phyloP scores from a whole-genome alignment of 495 filamentous ascomycete genomes.

The Aspergillus steynii region DNA sequence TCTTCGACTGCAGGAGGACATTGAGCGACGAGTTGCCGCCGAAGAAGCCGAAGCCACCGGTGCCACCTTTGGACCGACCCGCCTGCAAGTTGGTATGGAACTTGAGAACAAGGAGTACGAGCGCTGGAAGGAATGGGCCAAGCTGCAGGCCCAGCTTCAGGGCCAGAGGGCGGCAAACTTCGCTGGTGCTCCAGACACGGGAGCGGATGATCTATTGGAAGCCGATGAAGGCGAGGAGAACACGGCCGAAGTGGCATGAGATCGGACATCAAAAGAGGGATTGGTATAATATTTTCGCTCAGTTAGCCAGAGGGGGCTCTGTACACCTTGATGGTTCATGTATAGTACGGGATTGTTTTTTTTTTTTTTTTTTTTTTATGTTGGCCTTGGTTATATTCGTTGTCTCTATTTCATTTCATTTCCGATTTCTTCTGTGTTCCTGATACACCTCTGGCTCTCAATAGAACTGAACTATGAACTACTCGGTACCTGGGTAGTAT shows the following conservation, averaged over 20 bases:
- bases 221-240: slow-evolving; percentile 8
- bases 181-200: slow-evolving; percentile 34
- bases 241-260: background rate
- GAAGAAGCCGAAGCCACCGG: slow-evolving; percentile 88
- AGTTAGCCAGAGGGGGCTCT: slow-evolving; percentile 3
- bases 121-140: slow-evolving; percentile 80
- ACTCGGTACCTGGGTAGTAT: too few species aligned
- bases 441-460: too few species aligned
- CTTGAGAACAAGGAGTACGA: slow-evolving; percentile 78
- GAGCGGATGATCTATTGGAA: slow-evolving; percentile 17
- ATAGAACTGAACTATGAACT: too few species aligned
- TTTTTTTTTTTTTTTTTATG: slow-evolving; percentile 8
- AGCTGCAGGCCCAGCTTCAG: slow-evolving; percentile 43
- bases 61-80: slow-evolving; percentile 78
- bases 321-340: slow-evolving; percentile 2
- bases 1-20: slow-evolving; percentile 76
- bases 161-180: slow-evolving; percentile 34
- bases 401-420: slow-evolving; percentile 1
- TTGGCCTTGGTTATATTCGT: background rate
- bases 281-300: background rate
- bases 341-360: slow-evolving; percentile 22
- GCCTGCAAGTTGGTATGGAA: slow-evolving; percentile 74
- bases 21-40: slow-evolving; percentile 77
- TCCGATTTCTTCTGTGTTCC: background rate
- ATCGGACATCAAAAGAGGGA: background rate